Evolutionary conservation across 768 basidiomycete genomes (phyloP).

Genomic region (Terana coerulea): DNA sequence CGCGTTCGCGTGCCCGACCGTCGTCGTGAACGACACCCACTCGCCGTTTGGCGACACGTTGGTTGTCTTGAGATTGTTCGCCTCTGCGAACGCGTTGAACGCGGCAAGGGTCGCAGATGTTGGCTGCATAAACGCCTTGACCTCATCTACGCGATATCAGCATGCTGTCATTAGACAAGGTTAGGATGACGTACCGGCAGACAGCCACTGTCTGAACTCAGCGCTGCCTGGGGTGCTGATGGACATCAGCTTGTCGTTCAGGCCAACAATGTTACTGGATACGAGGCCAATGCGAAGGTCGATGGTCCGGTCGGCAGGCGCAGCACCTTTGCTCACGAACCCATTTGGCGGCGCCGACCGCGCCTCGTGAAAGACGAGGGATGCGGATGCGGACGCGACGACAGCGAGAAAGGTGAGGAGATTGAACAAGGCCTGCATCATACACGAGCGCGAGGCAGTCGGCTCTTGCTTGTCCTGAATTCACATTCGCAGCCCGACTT

Average conservation of each 20-base stretch:
- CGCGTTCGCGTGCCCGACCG: constrained; percentile 24
- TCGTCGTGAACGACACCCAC: constrained; percentile 22
- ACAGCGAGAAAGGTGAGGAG: constrained; percentile 3
- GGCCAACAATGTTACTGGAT: constrained; percentile 28
- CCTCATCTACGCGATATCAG: not conserved
- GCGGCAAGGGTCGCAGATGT: constrained; percentile 16
- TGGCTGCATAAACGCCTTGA: constrained; percentile 18
- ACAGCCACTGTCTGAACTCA: constrained; percentile 23
- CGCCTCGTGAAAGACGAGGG: constrained; percentile 1
- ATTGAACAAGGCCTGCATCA: not conserved
- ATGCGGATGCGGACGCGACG: constrained; percentile 2
- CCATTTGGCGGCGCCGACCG: constrained; percentile 19
- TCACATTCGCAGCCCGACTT: too few relatives aligned
- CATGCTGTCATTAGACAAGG: constrained; percentile 24
- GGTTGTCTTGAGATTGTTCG: constrained; percentile 21
- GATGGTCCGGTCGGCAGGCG: constrained; percentile 18
- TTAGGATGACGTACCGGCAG: constrained; percentile 25
- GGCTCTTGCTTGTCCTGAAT: too few relatives aligned
- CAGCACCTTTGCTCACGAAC: constrained; percentile 21
- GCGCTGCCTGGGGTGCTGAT: constrained; percentile 29
- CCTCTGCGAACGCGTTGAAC: constrained; percentile 23
- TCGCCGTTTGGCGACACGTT: constrained; percentile 25
- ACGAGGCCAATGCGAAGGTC: constrained; percentile 32
- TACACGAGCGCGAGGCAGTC: constrained; percentile 1
- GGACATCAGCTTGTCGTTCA: constrained; percentile 29